Percentiles rank a stretch among this genome's conserved stretches.
phyloP scores from a whole-genome alignment of 495 filamentous ascomycete species.

The Penicillium coffeae region DNA sequence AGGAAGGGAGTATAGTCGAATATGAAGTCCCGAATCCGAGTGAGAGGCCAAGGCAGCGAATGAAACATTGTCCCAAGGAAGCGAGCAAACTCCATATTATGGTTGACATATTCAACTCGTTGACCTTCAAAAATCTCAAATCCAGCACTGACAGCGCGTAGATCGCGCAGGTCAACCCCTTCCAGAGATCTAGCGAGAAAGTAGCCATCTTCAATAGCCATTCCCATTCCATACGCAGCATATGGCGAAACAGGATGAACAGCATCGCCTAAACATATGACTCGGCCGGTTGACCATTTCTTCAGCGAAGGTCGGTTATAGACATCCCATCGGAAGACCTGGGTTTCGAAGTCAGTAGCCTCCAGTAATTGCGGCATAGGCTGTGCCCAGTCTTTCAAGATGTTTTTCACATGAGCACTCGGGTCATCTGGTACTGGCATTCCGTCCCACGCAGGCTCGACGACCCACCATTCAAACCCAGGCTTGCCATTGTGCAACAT shows the following conservation, averaged over 20 bases:
- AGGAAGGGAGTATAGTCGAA: constrained; percentile 19
- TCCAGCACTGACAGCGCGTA: constrained; percentile 7
- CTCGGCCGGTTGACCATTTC: constrained; percentile 16
- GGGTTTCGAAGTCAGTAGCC: constrained; percentile 14
- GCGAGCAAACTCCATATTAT: constrained; percentile 21
- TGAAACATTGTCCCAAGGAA: constrained; percentile 16
- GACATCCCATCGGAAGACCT: constrained; percentile 20
- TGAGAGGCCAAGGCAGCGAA: constrained; percentile 13
- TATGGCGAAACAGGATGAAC: constrained; percentile 21
- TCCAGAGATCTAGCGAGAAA: constrained; percentile 13
- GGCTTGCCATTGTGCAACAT: constrained; percentile 19
- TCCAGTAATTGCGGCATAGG: constrained; percentile 15
- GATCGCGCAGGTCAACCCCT: constrained; percentile 16
- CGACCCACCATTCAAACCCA: constrained; percentile 21
- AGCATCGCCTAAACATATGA: constrained; percentile 17
- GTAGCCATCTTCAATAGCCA: constrained; percentile 22
- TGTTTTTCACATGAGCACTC: constrained; percentile 8
- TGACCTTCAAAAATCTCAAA: constrained; percentile 17
- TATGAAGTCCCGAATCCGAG: constrained; percentile 13
- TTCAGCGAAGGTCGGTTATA: constrained; percentile 16
- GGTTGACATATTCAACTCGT: constrained; percentile 20
- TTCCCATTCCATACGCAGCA: constrained; percentile 23
- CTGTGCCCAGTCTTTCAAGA: constrained; percentile 16
- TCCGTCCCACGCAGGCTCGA: constrained; percentile 16
- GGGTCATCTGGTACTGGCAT: constrained; percentile 16